Conservation (phyloP, 2,329 filamentous ascomycete species). For the Coniochaeta hoffmannii region DNA sequence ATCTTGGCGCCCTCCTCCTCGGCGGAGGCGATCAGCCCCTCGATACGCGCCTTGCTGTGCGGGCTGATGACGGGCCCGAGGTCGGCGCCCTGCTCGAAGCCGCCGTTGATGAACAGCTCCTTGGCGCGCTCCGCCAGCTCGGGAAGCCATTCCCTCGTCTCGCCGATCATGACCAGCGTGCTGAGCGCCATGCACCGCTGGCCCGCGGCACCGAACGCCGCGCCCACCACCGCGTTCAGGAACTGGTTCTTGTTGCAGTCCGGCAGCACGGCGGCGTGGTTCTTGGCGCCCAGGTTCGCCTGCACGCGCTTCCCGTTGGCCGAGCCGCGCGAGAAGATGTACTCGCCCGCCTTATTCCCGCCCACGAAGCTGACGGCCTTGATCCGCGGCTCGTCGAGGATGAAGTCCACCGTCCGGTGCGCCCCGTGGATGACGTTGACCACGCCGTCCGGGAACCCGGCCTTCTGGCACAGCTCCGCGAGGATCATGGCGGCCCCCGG, state of each 20-base stretch:
- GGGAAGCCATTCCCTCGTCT: conserved; percentile 74
- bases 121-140: conserved; percentile 73
- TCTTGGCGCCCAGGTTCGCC: conserved; percentile 83
- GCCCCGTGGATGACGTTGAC: conserved; percentile 78
- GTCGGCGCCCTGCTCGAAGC: conserved; percentile 74
- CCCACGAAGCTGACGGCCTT: conserved; percentile 85
- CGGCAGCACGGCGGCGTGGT: conserved; percentile 76
- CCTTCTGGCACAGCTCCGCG: conserved; percentile 70
- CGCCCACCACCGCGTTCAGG: conserved; percentile 74
- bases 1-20: conserved; percentile 77
- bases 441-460: conserved; percentile 74
- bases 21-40: conserved; percentile 66
- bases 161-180: conserved; percentile 75
- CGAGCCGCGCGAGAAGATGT: conserved; percentile 72
- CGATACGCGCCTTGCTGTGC: conserved; percentile 71
- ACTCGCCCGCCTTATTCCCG: conserved; percentile 81
- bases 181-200: conserved; percentile 84
- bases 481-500: conserved; percentile 81
- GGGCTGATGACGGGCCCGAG: conserved; percentile 77
- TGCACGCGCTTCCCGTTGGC: conserved; percentile 85
- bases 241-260: conserved; percentile 90
- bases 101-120: conserved; percentile 66
- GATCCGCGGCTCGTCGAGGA: conserved; percentile 76
- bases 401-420: conserved; percentile 76
- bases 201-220: conserved; percentile 77